Evolutionary conservation across 495 filamentous ascomycete species (phyloP), one percentile per base, ranked within the genome.

Genomic region (Schizothecium vesticola): DNA sequence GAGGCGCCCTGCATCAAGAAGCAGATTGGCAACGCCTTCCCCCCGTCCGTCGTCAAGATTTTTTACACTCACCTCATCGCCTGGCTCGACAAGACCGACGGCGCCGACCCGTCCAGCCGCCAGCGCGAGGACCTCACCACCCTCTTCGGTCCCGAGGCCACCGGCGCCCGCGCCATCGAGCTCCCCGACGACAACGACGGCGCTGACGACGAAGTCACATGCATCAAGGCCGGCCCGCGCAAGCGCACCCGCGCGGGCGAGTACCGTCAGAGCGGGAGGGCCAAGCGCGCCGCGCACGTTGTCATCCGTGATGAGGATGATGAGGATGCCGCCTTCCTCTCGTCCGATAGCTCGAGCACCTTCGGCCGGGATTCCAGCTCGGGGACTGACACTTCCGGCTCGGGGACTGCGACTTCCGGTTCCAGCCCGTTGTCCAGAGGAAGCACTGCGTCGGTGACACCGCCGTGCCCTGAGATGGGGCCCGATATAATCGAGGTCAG

Each of bases 21-120:
- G 70, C 92, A 95, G 73, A 91, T 97, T 69, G 94, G 94, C 0
- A 97, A 98, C 75, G 92, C 93, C 0, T 92, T 96, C 8, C 91
- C 93, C 0, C 88, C 94, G 0, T 68, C 77, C 7, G 77, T 92
- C 0, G 89, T 88, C 0, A 78, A 83, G 56, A 80, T 82, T 0
- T 66, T 96, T 0, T 90, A 89, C 70, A 69, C 77, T 26, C 85
- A 88, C 65, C 79, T 94, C 2, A 79, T 80, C 24, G 80, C 75
- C 29, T 84, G 85, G 56, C 71, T 95, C 25, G 81, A 87, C 61
- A 74, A 80, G 31, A 83, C 83, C 0, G 92, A 95, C 72, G 79
- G 28, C 31, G 67, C 63, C 29, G 56, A 19, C 43, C 43, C 19
- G 1, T 51, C 43, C 19, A n/a, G 43, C 16, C 43, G 43, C 0